Evolutionary conservation across 2,329 filamentous ascomycete genomes (phyloP), one percentile per base, ranked within the genome.

Genomic region (Didymella exigua): DNA sequence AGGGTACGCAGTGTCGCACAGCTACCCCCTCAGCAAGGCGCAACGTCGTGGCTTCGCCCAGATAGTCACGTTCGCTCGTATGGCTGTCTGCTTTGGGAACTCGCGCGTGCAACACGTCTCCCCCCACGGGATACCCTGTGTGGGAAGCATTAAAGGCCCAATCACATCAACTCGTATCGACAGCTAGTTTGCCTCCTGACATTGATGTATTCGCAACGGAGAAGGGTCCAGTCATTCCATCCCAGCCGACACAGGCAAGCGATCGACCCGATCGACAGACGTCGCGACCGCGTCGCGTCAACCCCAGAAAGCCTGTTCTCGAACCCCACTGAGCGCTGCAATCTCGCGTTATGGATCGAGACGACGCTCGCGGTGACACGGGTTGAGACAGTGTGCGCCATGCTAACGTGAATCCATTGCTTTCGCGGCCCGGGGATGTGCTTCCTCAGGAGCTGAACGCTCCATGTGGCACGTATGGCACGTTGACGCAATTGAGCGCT

Each of bases 281-380:
- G 10, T 40, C 51, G 45, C 51, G 38, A 49, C 29, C 45, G 41
- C 46, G 46, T 55, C 46, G 52, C 46, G 46, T 40, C 18, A 9
- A 49, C 18, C 19, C 24, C 29, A 46, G 44, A 38, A 13, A 21
- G n/a, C 23, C 14, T 19, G 5, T 49, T 26, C 26, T 33, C 33
- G 45, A 41, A 36, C 34, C 34, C 19, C 40, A 14, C 14, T 36
- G 19, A 10, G 31, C 30, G 21, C 23, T 19, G n/a, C 41, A 19
- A 49, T 42, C 42, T 55, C 46, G 41, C 46, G 41, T 50, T 19
- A n/a, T 41, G 46, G 29, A 43, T 49, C 51, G 46, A 29, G 27
- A 14, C 45, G 45, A 55, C 52, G 46, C 52, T 46, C 43, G 36
- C 30, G 52, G 52, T 55, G 11, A 36, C 46, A 55, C 52, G 38